Evolutionary conservation across 768 basidiomycete species (phyloP).

Genomic region (Pulveroboletus sp.): DNA sequence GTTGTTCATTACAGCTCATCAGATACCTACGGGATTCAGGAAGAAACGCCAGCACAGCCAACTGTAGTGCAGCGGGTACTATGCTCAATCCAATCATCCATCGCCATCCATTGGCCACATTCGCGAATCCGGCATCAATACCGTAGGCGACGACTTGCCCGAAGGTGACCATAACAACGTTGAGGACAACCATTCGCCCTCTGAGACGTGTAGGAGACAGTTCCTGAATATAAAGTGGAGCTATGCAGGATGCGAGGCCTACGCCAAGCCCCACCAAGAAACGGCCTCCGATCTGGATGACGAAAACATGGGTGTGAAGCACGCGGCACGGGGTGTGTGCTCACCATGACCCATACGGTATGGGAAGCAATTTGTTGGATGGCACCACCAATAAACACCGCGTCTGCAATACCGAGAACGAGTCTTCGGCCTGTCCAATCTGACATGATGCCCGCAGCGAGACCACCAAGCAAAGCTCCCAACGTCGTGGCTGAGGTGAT

Average conservation of each 20-base stretch:
- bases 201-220: constrained; percentile 71
- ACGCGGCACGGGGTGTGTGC: constrained; percentile 1
- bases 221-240: constrained; percentile 83
- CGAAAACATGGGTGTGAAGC: neutral
- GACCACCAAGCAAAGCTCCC: constrained; percentile 71
- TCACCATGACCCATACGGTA: constrained; percentile 67
- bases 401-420: constrained; percentile 64
- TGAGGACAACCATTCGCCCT: constrained; percentile 77
- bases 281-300: constrained; percentile 59
- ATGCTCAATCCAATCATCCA: constrained; percentile 83
- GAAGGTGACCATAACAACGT: constrained; percentile 81
- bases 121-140: constrained; percentile 64
- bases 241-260: constrained; percentile 73
- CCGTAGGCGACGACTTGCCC: constrained; percentile 81
- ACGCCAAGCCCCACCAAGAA: constrained; percentile 77
- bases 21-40: constrained; percentile 71
- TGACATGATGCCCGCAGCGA: constrained; percentile 64
- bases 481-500: constrained; percentile 80
- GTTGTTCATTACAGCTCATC: neutral
- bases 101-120: constrained; percentile 65
- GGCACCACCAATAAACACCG: constrained; percentile 75
- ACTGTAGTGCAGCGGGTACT: constrained; percentile 64
- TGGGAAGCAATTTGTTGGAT: constrained; percentile 70
- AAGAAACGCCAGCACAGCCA: constrained; percentile 56
- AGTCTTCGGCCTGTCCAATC: constrained; percentile 68